A percentile compares a stretch with the other conserved stretches of the same genome.
These are phyloP conservation scores for Paracamarosporium sp. DNA, from an alignment of 2,329 filamentous ascomycete genomes.

Conservation along the genomic window DNA sequence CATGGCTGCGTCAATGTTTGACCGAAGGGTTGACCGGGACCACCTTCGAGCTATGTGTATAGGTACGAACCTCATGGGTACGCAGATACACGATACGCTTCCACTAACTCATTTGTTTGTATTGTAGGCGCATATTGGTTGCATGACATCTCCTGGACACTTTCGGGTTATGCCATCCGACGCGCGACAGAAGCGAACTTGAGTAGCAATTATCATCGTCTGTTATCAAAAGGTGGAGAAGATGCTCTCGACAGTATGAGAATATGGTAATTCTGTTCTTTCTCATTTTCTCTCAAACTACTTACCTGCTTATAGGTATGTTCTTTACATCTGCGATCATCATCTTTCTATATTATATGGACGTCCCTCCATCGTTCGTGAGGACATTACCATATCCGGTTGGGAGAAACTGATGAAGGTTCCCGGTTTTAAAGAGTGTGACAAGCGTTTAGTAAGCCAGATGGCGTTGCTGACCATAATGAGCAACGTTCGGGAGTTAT, in stretches of 20 bases:
- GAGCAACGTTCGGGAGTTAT: constrained; percentile 60
- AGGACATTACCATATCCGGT: constrained; percentile 64
- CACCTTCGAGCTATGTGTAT: constrained; percentile 66
- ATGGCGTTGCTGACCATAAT: constrained; percentile 66
- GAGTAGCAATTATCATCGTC: constrained; percentile 51
- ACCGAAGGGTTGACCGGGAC: constrained; percentile 63
- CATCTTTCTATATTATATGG: constrained; percentile 70
- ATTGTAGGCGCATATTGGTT: constrained; percentile 64
- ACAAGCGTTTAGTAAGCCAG: constrained; percentile 64
- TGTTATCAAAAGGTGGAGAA: constrained; percentile 47
- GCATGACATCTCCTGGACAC: constrained; percentile 67
- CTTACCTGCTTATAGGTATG: not conserved
- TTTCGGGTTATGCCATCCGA: constrained; percentile 62
- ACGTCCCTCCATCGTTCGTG: constrained; percentile 64
- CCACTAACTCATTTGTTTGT: not conserved
- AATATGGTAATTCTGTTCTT: constrained; percentile 60
- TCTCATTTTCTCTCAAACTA: not conserved
- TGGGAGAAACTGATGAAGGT: constrained; percentile 64
- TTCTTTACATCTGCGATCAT: constrained; percentile 67
- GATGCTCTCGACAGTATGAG: constrained; percentile 62
- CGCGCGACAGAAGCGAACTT: constrained; percentile 58
- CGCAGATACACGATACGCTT: not conserved
- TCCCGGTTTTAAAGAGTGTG: constrained; percentile 59
- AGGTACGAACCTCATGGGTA: not conserved
- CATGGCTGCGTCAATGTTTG: constrained; percentile 64